These are phyloP conservation scores for Aureobasidium vineae DNA, from an alignment of 2,329 filamentous ascomycete genomes.

Conservation along the genomic window DNA sequence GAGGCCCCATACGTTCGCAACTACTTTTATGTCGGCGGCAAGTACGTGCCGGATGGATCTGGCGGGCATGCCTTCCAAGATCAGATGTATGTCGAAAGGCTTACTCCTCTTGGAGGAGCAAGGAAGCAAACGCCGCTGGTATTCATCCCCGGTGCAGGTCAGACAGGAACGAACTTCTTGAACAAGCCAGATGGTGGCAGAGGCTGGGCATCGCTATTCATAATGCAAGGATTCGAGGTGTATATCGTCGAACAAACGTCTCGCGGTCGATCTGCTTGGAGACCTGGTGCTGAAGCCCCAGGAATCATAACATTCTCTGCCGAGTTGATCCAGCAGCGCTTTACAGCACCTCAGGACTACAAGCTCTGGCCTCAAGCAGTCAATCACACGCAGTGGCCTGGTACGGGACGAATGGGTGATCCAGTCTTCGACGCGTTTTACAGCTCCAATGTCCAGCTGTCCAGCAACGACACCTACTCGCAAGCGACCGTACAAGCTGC, in stretches of 20 bases:
- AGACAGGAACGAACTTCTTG: constrained; percentile 46
- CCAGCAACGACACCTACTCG: constrained; percentile 34
- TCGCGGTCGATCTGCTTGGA: constrained; percentile 37
- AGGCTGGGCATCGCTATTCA: constrained; percentile 52
- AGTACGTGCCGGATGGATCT: constrained; percentile 29
- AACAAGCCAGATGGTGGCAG: constrained; percentile 50
- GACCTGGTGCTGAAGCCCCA: constrained; percentile 17
- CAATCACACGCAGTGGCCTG: constrained; percentile 48
- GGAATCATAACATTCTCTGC: constrained; percentile 22
- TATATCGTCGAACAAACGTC: constrained; percentile 47
- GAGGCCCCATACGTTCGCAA: constrained; percentile 15
- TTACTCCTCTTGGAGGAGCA: constrained; percentile 39
- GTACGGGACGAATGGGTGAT: constrained; percentile 44
- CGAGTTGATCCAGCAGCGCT: constrained; percentile 38
- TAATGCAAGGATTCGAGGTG: constrained; percentile 47
- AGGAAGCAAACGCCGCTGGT: constrained; percentile 39
- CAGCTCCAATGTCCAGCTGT: constrained; percentile 45
- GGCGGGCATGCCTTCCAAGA: constrained; percentile 33
- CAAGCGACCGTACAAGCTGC: constrained; percentile 41
- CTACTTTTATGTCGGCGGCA: constrained; percentile 33
- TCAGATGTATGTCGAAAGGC: constrained; percentile 57
- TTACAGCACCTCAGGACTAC: constrained; percentile 41
- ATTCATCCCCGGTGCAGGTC: constrained; percentile 47
- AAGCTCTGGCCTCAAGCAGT: constrained; percentile 45
- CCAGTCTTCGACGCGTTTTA: constrained; percentile 52